These are phyloP conservation scores for Rhododendron molle DNA, from an alignment of 148 eudicot genomes.

Conservation along the genomic window DNA sequence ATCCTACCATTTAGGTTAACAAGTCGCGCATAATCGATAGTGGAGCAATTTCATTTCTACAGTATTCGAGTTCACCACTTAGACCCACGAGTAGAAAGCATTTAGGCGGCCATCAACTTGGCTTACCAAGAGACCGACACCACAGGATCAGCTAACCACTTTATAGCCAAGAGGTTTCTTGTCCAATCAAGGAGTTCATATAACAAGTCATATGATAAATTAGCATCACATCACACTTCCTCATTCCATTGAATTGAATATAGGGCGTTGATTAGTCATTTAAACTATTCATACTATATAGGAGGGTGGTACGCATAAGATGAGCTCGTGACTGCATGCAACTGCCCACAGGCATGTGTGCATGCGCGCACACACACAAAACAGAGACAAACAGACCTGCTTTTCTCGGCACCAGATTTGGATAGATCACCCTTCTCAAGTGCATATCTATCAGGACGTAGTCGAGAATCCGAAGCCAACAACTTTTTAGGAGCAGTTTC, in stretches of 20 bases:
- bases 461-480: conserved; percentile 79
- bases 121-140: neutral
- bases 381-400: conserved; percentile 29
- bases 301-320: neutral
- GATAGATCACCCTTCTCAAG: conserved; percentile 83
- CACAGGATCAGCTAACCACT: neutral
- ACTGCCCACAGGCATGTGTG: neutral
- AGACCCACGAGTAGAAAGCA: neutral
- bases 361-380: no score
- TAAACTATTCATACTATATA: neutral
- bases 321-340: neutral
- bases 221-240: neutral
- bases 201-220: neutral
- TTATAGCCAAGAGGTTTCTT: neutral
- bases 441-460: conserved; percentile 82
- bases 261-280: neutral
- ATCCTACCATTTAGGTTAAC: neutral
- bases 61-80: neutral
- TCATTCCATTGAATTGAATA: neutral
- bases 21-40: neutral
- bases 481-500: conserved; percentile 79
- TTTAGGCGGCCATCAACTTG: neutral
- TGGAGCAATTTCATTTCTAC: neutral
- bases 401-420: conserved; percentile 78
- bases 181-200: neutral